Evolutionary conservation across 768 basidiomycete genomes (phyloP).

Genomic region (Tulasnella sp.): DNA sequence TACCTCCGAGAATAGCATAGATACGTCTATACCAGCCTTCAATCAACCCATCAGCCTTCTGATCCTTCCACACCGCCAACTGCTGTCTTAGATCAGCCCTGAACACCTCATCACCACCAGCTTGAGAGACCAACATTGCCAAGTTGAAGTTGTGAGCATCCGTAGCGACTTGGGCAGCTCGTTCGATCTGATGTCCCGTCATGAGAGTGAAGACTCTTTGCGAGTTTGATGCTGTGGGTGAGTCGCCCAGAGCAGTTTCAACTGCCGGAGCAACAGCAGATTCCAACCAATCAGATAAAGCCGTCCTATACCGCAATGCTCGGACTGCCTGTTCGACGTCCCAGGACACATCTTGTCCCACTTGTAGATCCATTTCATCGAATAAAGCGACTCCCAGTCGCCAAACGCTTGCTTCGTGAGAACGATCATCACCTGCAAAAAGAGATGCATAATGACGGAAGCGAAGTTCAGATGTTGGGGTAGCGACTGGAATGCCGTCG

Average conservation of each 20-base stretch:
- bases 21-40: slow-evolving; percentile 56
- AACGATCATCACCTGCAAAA: slow-evolving; percentile 56
- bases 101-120: slow-evolving; percentile 63
- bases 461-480: slow-evolving; percentile 46
- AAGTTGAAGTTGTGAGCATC: slow-evolving; percentile 70
- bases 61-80: slow-evolving; percentile 67
- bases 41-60: slow-evolving; percentile 58
- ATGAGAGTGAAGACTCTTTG: slow-evolving; percentile 62
- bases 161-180: slow-evolving; percentile 61
- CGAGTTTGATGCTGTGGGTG: slow-evolving; percentile 29
- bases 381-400: slow-evolving; percentile 83
- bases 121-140: slow-evolving; percentile 80
- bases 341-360: slow-evolving; percentile 41
- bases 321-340: slow-evolving; percentile 50
- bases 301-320: slow-evolving; percentile 58
- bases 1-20: slow-evolving; percentile 74
- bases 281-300: slow-evolving; percentile 76
- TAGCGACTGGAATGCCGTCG: slow-evolving; percentile 54
- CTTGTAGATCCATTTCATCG: slow-evolving; percentile 59
- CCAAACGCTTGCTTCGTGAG: slow-evolving; percentile 68
- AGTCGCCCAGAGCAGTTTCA: slow-evolving; percentile 53
- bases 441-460: slow-evolving; percentile 68
- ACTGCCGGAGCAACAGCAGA: slow-evolving; percentile 53
- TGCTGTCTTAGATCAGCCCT: slow-evolving; percentile 61
- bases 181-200: slow-evolving; percentile 77